Conservation (phyloP, 192 early-diverging fungal genomes). For the Chytriomyces sp. region DNA sequence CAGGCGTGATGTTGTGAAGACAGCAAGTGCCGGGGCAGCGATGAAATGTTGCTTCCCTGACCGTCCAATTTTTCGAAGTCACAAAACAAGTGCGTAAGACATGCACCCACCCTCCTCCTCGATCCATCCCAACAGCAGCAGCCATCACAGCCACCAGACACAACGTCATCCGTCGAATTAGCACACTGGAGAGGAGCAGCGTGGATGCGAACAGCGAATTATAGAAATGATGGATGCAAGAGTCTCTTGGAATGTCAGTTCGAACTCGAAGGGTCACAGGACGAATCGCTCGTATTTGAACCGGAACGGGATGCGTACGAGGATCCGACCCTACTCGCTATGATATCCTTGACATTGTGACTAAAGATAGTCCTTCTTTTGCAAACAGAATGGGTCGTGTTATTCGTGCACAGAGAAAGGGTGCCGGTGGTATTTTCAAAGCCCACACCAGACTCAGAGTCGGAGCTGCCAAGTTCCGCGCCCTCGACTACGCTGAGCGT, state of each 20-base stretch:
- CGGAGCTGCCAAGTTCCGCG: constrained; percentile 95
- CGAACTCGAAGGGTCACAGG: neutral
- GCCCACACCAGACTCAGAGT: constrained; percentile 90
- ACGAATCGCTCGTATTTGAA: neutral
- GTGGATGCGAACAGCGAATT: neutral
- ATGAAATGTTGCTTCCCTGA: too few relatives aligned
- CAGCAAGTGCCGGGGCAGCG: too few relatives aligned
- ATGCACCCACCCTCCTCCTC: too few relatives aligned
- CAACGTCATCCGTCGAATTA: too few relatives aligned
- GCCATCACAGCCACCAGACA: too few relatives aligned
- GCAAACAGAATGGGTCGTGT: constrained; percentile 90
- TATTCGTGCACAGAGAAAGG: constrained; percentile 98
- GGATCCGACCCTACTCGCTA: neutral
- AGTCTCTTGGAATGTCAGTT: neutral
- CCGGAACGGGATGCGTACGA: neutral
- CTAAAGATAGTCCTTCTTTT: neutral
- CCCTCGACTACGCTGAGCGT: constrained; percentile 93
- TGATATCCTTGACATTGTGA: neutral
- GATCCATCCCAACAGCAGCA: too few relatives aligned
- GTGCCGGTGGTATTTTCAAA: constrained; percentile 99
- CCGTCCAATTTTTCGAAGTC: too few relatives aligned
- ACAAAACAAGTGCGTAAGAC: too few relatives aligned
- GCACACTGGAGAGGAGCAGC: too few relatives aligned
- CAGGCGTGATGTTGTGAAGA: too few relatives aligned
- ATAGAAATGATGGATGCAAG: neutral